Evolutionary conservation across 2,329 filamentous ascomycete species (phyloP).

Genomic region (Pseudogymnoascus sp.): DNA sequence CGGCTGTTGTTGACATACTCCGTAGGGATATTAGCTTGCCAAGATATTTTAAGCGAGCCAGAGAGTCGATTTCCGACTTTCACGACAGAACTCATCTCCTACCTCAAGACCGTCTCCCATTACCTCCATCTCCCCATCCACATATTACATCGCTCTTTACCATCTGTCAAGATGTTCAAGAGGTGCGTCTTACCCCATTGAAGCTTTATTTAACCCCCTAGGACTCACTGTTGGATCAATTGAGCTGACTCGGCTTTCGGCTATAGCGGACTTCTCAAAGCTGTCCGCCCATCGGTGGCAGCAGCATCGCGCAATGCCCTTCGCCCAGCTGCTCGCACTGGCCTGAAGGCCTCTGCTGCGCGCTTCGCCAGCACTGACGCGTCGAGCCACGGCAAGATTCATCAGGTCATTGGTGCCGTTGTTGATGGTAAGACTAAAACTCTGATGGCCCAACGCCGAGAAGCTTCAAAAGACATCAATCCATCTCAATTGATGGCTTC

Average conservation of each 20-base stretch:
- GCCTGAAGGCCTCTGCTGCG: constrained; percentile 43
- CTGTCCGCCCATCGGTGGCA: constrained; percentile 53
- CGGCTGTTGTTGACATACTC: constrained; percentile 6
- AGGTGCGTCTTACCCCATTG: constrained; percentile 50
- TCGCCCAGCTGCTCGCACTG: constrained; percentile 49
- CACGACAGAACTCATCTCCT: constrained; percentile 12
- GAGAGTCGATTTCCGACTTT: constrained; percentile 12
- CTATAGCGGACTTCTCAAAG: constrained; percentile 58
- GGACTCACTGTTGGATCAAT: constrained; percentile 31
- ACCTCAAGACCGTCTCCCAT: constrained; percentile 31
- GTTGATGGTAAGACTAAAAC: constrained; percentile 77
- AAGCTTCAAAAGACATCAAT: constrained; percentile 9
- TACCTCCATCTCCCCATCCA: constrained; percentile 46
- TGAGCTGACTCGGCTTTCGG: constrained; percentile 38
- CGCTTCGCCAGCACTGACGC: constrained; percentile 48
- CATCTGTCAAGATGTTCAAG: constrained; percentile 75
- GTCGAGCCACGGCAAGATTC: constrained; percentile 58
- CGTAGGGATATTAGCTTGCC: constrained; percentile 4
- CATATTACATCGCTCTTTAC: constrained; percentile 55
- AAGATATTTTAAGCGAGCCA: constrained; percentile 12
- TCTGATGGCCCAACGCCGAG: constrained; percentile 14
- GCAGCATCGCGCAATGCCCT: constrained; percentile 50
- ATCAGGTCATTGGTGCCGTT: constrained; percentile 95
- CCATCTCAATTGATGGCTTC: neutral
- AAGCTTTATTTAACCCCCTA: constrained; percentile 19